These are phyloP conservation scores for Diaporthe batatas DNA, from an alignment of 2,329 filamentous ascomycete genomes.

Conservation along the genomic window DNA sequence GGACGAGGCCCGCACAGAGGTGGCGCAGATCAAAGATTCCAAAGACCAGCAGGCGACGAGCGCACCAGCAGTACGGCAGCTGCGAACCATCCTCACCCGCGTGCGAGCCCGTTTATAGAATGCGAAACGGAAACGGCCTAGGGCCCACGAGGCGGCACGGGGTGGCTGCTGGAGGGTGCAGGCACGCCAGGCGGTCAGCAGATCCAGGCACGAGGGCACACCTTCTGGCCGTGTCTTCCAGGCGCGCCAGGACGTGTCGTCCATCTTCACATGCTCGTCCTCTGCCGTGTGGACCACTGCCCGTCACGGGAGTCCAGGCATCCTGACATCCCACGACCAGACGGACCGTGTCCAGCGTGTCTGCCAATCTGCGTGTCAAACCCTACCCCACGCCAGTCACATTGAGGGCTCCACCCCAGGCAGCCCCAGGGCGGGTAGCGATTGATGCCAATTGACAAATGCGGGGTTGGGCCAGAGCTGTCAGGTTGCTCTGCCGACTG, in stretches of 20 bases:
- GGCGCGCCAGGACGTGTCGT: not conserved
- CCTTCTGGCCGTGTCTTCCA: not conserved
- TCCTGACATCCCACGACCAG: not conserved
- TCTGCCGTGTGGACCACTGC: not conserved
- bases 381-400: conserved; percentile 27
- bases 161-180: not conserved
- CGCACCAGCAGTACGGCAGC: conserved; percentile 54
- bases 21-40: conserved; percentile 58
- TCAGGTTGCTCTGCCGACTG: conserved; percentile 43
- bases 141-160: conserved; percentile 38
- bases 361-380: not conserved
- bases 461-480: conserved; percentile 31
- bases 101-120: conserved; percentile 49
- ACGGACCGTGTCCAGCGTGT: not conserved
- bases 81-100: conserved; percentile 57
- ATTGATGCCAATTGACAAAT: conserved; percentile 8
- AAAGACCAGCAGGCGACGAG: conserved; percentile 46
- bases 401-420: conserved; percentile 1
- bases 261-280: conserved; percentile 26
- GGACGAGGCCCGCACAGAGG: conserved; percentile 67
- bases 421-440: not conserved
- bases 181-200: conserved; percentile 11
- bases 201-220: conserved; percentile 28
- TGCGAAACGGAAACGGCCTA: conserved; percentile 9
- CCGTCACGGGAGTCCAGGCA: not conserved